Percentiles rank a stretch among this genome's conserved stretches.
phyloP scores from a whole-genome alignment of 2,329 filamentous ascomycete species.

The Aspergillus pseudoglaucus region DNA sequence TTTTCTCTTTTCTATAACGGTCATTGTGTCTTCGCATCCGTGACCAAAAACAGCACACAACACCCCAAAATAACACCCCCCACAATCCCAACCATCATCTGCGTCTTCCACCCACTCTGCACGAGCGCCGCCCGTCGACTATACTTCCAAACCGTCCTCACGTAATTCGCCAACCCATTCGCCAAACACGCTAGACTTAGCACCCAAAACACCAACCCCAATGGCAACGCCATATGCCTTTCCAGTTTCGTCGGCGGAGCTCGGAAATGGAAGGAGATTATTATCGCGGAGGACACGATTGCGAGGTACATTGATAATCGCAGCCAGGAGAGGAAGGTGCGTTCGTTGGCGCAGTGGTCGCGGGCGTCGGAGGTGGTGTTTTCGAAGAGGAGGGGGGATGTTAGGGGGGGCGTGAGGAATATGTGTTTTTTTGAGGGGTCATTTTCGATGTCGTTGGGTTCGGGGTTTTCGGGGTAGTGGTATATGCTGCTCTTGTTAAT shows the following conservation, averaged over 20 bases:
- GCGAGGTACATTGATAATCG: slow-evolving; percentile 85
- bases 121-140: slow-evolving; percentile 73
- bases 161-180: slow-evolving; percentile 79
- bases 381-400: slow-evolving; percentile 58
- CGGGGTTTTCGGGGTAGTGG: not conserved
- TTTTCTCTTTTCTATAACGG: too few relatives aligned
- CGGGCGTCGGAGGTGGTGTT: slow-evolving; percentile 61
- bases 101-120: slow-evolving; percentile 89
- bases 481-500: not conserved
- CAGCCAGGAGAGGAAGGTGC: slow-evolving; percentile 83
- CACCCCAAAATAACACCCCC: slow-evolving; percentile 40
- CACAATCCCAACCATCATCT: slow-evolving; percentile 56
- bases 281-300: slow-evolving; percentile 81
- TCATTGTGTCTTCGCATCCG: slow-evolving; percentile 26
- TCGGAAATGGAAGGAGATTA: slow-evolving; percentile 88
- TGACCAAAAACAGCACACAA: slow-evolving; percentile 40
- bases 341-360: slow-evolving; percentile 61
- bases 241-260: slow-evolving; percentile 63
- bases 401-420: slow-evolving; percentile 49
- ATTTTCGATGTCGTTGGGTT: slow-evolving; percentile 12
- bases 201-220: slow-evolving; percentile 83
- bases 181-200: slow-evolving; percentile 70
- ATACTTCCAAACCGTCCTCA: slow-evolving; percentile 76
- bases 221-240: slow-evolving; percentile 67
- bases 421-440: slow-evolving; percentile 30